Percentiles rank a stretch among this genome's conserved stretches.
Evolutionary conservation across 768 basidiomycete species (phyloP).

Genomic region (Candolleomyces aberdarensis): DNA sequence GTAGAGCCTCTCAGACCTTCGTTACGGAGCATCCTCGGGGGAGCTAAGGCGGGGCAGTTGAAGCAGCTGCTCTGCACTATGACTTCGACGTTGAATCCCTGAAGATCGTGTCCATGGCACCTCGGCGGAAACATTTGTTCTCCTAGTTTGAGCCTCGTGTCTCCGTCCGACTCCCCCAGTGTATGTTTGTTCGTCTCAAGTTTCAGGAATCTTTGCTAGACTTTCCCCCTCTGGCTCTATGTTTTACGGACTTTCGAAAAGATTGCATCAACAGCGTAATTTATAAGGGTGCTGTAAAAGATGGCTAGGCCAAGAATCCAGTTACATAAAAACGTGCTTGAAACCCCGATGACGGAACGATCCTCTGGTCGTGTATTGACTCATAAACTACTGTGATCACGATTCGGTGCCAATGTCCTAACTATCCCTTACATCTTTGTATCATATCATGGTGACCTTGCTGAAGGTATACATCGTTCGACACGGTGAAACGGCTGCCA

Average conservation of each 20-base stretch:
- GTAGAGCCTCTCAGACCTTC: slow-evolving; percentile 39
- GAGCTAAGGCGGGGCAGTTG: slow-evolving; percentile 40
- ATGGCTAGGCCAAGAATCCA: too few relatives aligned
- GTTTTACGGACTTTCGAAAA: too few relatives aligned
- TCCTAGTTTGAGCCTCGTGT: not conserved
- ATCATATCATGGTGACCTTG: slow-evolving; percentile 8
- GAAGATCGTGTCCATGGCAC: slow-evolving; percentile 59
- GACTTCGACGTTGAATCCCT: slow-evolving; percentile 42
- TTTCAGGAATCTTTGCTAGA: not conserved
- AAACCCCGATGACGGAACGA: too few relatives aligned
- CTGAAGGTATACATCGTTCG: slow-evolving; percentile 64
- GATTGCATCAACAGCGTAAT: too few relatives aligned
- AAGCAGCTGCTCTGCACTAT: slow-evolving; percentile 36
- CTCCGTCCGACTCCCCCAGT: not conserved
- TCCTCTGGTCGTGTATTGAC: too few relatives aligned
- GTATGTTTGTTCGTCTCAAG: slow-evolving; percentile 5
- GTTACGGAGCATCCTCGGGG: slow-evolving; percentile 41
- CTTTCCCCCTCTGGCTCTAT: not conserved
- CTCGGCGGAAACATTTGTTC: slow-evolving; percentile 41
- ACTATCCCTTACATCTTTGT: not conserved
- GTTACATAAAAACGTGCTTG: too few relatives aligned
- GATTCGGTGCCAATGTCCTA: too few relatives aligned
- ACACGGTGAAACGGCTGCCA: slow-evolving; percentile 78
- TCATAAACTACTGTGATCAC: too few relatives aligned
- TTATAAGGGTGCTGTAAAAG: too few relatives aligned